Percentiles rank a stretch among this genome's conserved stretches.
phyloP scores from a whole-genome alignment of 2,329 filamentous ascomycete genomes.

The Sporothrix humicola region DNA sequence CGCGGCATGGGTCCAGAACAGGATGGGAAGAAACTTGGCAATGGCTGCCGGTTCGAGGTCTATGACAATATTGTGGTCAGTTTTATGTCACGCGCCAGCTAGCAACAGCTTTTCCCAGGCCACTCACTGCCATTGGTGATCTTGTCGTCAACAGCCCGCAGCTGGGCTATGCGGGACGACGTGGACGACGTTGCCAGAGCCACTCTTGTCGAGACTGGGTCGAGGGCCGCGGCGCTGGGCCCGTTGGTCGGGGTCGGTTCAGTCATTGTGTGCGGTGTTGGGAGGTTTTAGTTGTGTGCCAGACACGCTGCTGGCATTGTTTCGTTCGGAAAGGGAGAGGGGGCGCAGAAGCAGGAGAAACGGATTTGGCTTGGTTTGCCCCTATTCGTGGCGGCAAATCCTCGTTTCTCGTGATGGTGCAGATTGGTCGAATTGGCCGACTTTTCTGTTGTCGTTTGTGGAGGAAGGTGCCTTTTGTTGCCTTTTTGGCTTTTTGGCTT shows the following conservation, averaged over 20 bases:
- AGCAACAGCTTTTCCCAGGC: neutral
- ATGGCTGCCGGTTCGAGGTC: constrained; percentile 57
- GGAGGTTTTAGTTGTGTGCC: neutral
- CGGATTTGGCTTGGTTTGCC: constrained; percentile 31
- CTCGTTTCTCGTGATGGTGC: constrained; percentile 33
- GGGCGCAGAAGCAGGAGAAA: constrained; percentile 29
- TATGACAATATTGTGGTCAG: constrained; percentile 38
- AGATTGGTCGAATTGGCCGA: constrained; percentile 13
- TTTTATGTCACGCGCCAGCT: neutral
- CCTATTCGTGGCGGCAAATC: constrained; percentile 32
- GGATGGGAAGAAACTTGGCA: constrained; percentile 66
- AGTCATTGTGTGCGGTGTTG: constrained; percentile 52
- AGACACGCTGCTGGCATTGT: constrained; percentile 36
- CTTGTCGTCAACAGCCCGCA: constrained; percentile 63
- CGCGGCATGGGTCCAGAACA: constrained; percentile 86
- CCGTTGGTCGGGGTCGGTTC: constrained; percentile 53
- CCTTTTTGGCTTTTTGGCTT: constrained; percentile 9
- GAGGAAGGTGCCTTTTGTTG: neutral
- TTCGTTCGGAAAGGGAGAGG: constrained; percentile 14
- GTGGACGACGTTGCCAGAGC: constrained; percentile 69
- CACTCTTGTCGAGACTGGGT: constrained; percentile 37
- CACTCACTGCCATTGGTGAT: constrained; percentile 60
- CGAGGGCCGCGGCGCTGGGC: constrained; percentile 39
- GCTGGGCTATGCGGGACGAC: constrained; percentile 57
- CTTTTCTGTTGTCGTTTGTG: constrained; percentile 19